Base-by-base conservation (phyloP, 2,329 filamentous ascomycete genomes). In the Xylariales sp. region DNA sequence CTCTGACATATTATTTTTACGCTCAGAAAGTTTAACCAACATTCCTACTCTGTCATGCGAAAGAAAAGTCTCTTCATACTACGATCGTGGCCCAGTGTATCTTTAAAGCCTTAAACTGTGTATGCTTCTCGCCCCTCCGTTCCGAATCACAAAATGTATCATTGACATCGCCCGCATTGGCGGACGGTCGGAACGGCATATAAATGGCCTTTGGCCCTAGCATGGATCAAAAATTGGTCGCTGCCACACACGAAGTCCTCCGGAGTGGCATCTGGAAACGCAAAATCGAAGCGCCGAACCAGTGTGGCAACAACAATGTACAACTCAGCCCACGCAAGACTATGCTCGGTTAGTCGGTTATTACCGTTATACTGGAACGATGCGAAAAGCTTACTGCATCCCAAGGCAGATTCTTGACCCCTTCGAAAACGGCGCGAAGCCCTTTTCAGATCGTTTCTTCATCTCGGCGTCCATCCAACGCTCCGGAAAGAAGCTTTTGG, bases 321-420 rank as follows among this genome's bases (percentile, higher is more conserved):
- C 14, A 65, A 28, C 48, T 65, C 62, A 16, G 62, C 62, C 55
- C 62, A 60, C 5, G 62, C 62, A n/a, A 65, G 55, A 53, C 62
- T 65, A 41, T 60, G 2, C 12, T 18, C 8, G 8, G 6, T 7
- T 32, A 14, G 43, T 59, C 36, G 30, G n/a, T 6, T 36, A 4
- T 10, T 36, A 30, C 23, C 23, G 8, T 10, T 9, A 9, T 16
- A 41, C 9, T 9, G 6, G n/a, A 45, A 9, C 14, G 3, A 18
- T 28, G n/a, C 9, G 10, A 50, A n/a, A 5, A 16, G 64, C 65
- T 61, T 49, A 68, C 54, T 68, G 48, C 61, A 68, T 68, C n/a
- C 65, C 65, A 5, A 68, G 53, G 30, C 61, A 68, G n/a, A 61
- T 45, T n/a, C 60, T 52, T n/a, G 60, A 60, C 9, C 65, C 58